phyloP scores from a whole-genome alignment of 2,329 filamentous ascomycete species.

The Paracoccidioides brasiliensis region DNA sequence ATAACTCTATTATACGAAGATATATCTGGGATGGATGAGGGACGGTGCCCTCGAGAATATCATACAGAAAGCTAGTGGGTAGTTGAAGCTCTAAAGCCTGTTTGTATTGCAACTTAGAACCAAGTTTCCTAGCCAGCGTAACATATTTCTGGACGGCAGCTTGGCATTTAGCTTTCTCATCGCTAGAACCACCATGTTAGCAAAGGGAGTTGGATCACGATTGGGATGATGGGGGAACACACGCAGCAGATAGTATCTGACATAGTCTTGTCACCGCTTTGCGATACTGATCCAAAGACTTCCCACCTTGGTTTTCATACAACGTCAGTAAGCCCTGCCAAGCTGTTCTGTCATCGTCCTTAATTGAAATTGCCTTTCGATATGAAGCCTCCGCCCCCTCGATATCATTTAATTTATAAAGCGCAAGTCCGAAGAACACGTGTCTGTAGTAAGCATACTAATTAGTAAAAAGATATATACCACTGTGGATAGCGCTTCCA shows the following conservation, averaged over 20 bases:
- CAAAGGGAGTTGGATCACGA: neutral
- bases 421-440: constrained; percentile 76
- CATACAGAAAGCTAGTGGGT: constrained; percentile 68
- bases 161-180: constrained; percentile 47
- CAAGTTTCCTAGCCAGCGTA: constrained; percentile 57
- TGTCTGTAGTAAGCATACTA: constrained; percentile 36
- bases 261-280: constrained; percentile 60
- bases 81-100: constrained; percentile 63
- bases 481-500: constrained; percentile 1
- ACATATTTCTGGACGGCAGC: constrained; percentile 66
- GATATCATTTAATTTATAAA: constrained; percentile 59
- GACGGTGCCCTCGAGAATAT: constrained; percentile 69
- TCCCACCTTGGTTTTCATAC: constrained; percentile 62
- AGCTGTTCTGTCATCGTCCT: constrained; percentile 63
- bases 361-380: constrained; percentile 55
- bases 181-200: constrained; percentile 23
- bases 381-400: constrained; percentile 70
- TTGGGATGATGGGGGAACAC: constrained; percentile 20
- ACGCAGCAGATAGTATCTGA: constrained; percentile 55
- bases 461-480: constrained; percentile 4
- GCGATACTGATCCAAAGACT: constrained; percentile 61
- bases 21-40: constrained; percentile 71
- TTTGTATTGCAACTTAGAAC: constrained; percentile 60
- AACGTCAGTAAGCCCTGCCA: constrained; percentile 84
- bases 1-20: constrained; percentile 65